phyloP scores from a whole-genome alignment of 495 filamentous ascomycete genomes.

The Tuber umbilicatum region DNA sequence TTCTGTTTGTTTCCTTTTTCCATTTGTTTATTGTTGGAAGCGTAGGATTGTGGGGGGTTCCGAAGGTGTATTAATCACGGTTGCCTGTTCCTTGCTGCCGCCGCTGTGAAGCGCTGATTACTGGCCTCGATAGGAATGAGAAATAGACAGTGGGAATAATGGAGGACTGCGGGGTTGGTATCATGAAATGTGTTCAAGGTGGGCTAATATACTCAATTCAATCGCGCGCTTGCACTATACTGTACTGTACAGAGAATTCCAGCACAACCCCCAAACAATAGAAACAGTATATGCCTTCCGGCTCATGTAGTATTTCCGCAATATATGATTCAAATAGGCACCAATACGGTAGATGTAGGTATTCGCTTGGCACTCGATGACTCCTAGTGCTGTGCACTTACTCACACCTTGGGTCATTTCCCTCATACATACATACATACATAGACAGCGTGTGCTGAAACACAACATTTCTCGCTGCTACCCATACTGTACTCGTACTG shows the following conservation, averaged over 20 bases:
- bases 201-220: background rate
- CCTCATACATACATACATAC: background rate
- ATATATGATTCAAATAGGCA: background rate
- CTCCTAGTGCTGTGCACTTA: background rate
- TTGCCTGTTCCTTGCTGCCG: background rate
- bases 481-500: too few relatives aligned
- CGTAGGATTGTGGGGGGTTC: background rate
- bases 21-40: background rate
- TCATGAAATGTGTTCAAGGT: background rate
- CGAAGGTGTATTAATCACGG: background rate
- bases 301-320: background rate
- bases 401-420: background rate
- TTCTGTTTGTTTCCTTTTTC: background rate
- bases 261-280: background rate
- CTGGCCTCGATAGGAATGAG: background rate
- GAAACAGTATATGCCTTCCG: background rate
- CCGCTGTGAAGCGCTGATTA: background rate
- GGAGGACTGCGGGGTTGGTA: background rate
- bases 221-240: background rate
- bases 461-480: background rate
- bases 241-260: background rate
- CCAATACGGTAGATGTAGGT: background rate
- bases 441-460: background rate
- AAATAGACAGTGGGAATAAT: background rate
- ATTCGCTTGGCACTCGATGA: background rate